Base-by-base conservation (phyloP, 352 stramenopile species). In the Lagenidium giganteum region DNA sequence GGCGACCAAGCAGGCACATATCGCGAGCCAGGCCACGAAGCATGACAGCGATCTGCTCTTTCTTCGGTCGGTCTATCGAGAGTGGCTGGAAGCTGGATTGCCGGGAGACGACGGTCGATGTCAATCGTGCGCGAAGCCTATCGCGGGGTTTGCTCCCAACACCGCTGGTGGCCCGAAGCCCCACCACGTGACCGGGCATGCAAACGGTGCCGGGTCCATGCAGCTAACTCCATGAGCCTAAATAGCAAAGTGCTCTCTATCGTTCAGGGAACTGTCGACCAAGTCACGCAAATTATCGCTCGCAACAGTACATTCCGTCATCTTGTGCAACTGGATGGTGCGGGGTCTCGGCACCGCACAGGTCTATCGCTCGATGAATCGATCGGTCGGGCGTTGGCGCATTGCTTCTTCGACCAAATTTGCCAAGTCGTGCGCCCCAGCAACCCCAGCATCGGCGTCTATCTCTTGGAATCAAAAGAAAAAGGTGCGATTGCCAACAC, bases 371-470 rank as follows among this genome's bases (percentile, higher is more conserved):
- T 47, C n/a, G 39, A 7, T 5, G 27, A 6, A 14, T 24, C 36
- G n/a, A 9, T 36, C 14, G 39, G 39, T 23, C 9, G 4, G 28
- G 23, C 25, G 11, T 27, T 47, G 5, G 39, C 39, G 4, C 11
- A 47, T 11, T 47, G 39, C 17, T 47, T 47, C 26, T 47, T 47
- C n/a, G 39, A 47, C 28, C 39, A 47, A 24, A 37, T 47, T 17
- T 47, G 39, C n/a, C 39, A 47, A 21, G 3, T 47, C 25, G 36
- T 47, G 6, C 26, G 34, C n/a, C 39, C 39, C 20, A 44, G 20
- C 9, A 47, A 47, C 17, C 39, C 39, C 26, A 27, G 36, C 4
- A 27, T 27, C 17, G 39, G 39, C 9, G 39, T 47, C 7, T 36
- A 36, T 3, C 21, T 36, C 5, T 27, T 47, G 6, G 39, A 47